Percentiles rank a stretch among this genome's conserved stretches.
phyloP scores from a whole-genome alignment of 257 asterid genomes.

The Scutellaria barbata region DNA sequence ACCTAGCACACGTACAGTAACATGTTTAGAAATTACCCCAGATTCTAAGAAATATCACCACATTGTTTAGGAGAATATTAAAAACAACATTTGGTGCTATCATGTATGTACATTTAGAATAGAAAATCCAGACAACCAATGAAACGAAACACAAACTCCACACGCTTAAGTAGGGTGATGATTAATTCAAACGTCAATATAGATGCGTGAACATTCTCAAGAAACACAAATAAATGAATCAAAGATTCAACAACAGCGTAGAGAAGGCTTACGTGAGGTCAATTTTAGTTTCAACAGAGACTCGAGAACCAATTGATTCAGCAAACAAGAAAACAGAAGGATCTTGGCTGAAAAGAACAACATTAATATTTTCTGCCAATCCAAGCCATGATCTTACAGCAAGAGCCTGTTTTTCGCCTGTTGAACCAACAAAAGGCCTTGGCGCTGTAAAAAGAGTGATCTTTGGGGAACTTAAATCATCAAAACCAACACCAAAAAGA shows the following conservation, averaged over 20 bases:
- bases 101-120: too few relatives aligned
- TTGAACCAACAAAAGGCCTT: constrained; percentile 63
- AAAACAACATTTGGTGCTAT: constrained; percentile 6
- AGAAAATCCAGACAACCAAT: too few relatives aligned
- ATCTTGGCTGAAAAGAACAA: constrained; percentile 81
- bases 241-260: not conserved
- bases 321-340: constrained; percentile 76
- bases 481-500: constrained; percentile 36
- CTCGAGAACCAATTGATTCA: constrained; percentile 59
- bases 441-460: constrained; percentile 83
- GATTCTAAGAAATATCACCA: constrained; percentile 4
- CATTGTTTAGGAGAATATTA: not conserved
- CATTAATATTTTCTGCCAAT: constrained; percentile 57
- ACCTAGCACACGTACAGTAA: constrained; percentile 52
- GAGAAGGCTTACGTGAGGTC: constrained; percentile 82
- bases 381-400: constrained; percentile 96
- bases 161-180: not conserved
- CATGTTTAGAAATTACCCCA: constrained; percentile 25
- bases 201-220: not conserved
- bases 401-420: constrained; percentile 69
- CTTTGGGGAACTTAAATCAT: constrained; percentile 51
- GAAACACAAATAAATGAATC: constrained; percentile 1
- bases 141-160: constrained; percentile 1
- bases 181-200: not conserved
- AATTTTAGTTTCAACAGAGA: constrained; percentile 69